Base-by-base conservation (phyloP, 148 eudicot species). In the Linanthus parryae region DNA sequence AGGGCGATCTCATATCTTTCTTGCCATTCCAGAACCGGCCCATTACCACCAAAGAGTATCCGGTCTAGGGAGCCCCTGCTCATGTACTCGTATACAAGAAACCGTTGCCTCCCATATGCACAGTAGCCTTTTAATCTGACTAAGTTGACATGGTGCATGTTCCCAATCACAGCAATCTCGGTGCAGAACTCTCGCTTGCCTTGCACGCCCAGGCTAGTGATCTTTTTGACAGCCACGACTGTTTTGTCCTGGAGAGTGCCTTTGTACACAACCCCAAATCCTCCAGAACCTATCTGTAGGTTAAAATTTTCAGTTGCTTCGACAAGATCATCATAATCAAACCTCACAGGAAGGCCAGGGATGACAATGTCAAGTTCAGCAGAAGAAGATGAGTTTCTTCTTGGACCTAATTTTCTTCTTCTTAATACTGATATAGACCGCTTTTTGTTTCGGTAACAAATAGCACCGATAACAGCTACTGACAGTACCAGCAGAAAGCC, bases 81-180 rank as follows among this genome's bases (percentile, higher is more conserved):
- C 94, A 84, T 88, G 52, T 79, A 88, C 79, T 88, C 97, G 30
- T 79, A 88, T 30, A 88, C 90, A 66, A 84, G 65, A 3, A 88
- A 58, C 22, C 89, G 58, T 42, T 84, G 73, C 21, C 73, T 68
- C 15, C 77, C 80, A 55, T 84, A 77, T 48, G 84, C 80, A 50
- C 94, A 88, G 52, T 66, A 88, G 33, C 97, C 94, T 68, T 68
- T 79, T 38, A 89, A 55, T 65, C 73, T 84, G 24, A 89, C 97
- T 57, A 89, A 62, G 57, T 88, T 84, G 24, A 79, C 66, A 67
- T 88, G 97, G 59, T 84, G 94, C 58, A 88, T 59, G 48, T 72
- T 84, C n/a, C 94, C 97, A 13, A 88, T 84, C 16, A 84, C 69
- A 1, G 84, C 86, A 24, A 84, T 71, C 72, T 88, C 97, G 0